Conservation (phyloP, 768 basidiomycete genomes). For the Tricholomella constricta region DNA sequence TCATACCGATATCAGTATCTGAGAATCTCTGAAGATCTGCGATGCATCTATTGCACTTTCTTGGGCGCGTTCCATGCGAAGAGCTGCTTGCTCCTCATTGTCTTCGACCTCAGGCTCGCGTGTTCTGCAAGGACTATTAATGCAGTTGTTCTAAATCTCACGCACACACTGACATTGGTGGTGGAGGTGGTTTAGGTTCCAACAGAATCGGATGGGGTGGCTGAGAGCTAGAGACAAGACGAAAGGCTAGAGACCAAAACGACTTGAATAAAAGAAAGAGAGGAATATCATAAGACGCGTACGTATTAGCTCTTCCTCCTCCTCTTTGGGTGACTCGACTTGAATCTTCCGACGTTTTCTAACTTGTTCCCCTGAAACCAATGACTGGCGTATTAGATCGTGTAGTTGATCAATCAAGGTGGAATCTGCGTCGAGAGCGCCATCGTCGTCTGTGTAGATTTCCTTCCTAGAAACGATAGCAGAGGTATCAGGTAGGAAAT, state of each 20-base stretch:
- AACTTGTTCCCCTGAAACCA: conserved; percentile 8
- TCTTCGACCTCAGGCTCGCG: conserved; percentile 55
- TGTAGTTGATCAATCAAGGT: conserved; percentile 18
- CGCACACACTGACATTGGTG: conserved; percentile 34
- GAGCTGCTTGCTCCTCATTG: conserved; percentile 39
- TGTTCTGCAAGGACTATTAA: conserved; percentile 32
- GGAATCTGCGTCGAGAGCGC: not conserved
- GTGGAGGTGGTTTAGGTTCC: conserved; percentile 42
- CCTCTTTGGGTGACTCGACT: not conserved
- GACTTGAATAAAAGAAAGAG: not conserved
- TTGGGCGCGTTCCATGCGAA: conserved; percentile 40
- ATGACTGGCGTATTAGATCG: conserved; percentile 16
- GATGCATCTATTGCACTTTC: conserved; percentile 42
- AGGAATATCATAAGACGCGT: not conserved
- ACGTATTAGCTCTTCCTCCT: conserved; percentile 2
- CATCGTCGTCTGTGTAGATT: conserved; percentile 12
- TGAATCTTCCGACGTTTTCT: conserved; percentile 15
- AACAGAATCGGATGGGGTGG: conserved; percentile 44
- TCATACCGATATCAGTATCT: conserved; percentile 18
- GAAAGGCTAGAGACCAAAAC: conserved; percentile 45
- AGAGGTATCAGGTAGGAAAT: conserved; percentile 35
- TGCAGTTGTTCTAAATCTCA: not conserved
- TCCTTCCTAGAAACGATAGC: conserved; percentile 39
- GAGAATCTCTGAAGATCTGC: conserved; percentile 28
- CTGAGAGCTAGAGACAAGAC: conserved; percentile 45